Percentiles rank a stretch among this genome's conserved stretches.
phyloP scores from a whole-genome alignment of 192 early-diverging fungal species.

The Radiomyces spectabilis region DNA sequence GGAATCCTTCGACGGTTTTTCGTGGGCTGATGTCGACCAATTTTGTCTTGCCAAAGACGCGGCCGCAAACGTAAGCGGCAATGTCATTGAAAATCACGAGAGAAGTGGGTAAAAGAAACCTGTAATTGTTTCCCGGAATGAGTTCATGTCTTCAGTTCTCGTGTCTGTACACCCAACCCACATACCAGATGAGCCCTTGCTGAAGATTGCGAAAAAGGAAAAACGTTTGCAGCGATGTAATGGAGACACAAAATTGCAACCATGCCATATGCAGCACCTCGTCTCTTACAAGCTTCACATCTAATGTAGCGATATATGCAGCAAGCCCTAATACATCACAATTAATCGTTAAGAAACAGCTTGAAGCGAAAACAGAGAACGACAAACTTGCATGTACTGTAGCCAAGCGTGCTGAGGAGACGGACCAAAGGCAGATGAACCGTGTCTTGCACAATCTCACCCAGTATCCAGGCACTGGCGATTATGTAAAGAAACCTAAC shows the following conservation, averaged over 20 bases:
- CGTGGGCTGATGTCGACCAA: slow-evolving; percentile 7
- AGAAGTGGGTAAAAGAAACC: slow-evolving; percentile 16
- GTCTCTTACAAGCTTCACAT: background rate
- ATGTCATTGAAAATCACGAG: slow-evolving; percentile 16
- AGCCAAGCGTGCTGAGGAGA: background rate
- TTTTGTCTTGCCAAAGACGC: background rate
- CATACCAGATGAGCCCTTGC: slow-evolving; percentile 5
- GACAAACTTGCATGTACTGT: background rate
- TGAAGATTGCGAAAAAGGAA: background rate
- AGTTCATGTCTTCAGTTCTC: no score
- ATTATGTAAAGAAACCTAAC: background rate
- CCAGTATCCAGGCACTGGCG: background rate
- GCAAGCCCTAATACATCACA: slow-evolving; percentile 3
- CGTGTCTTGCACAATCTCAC: background rate
- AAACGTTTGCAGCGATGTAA: background rate
- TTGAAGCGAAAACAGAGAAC: background rate
- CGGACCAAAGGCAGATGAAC: background rate
- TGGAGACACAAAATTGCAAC: background rate
- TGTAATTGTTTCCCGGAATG: background rate
- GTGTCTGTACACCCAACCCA: no score
- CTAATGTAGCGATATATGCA: background rate
- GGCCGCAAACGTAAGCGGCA: slow-evolving; percentile 11
- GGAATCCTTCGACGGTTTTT: slow-evolving; percentile 22
- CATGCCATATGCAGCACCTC: slow-evolving; percentile 3
- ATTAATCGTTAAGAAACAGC: no score